Evolutionary conservation across 176 grass and related monocot species (phyloP), one percentile per base, ranked within the genome.

Genomic region (Oryza nivara): DNA sequence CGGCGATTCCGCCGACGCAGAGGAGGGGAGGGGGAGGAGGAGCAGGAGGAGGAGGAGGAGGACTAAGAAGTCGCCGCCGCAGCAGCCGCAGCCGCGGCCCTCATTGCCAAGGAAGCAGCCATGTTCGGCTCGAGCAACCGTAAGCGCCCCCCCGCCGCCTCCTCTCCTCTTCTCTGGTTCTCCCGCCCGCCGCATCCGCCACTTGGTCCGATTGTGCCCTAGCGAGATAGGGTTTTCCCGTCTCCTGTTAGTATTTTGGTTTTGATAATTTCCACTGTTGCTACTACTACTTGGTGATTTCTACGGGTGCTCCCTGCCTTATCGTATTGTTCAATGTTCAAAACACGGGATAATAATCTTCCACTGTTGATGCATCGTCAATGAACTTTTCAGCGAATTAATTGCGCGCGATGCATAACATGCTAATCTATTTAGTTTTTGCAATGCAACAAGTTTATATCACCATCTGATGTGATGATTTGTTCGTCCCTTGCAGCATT

Each of bases 401-500:
- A n/a, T 22, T 60, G 0, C 20, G 7, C 56, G 14, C 5, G 16
- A 56, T 56, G 51, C 51, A n/a, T 22, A 19, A 2, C 20, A 60
- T 60, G 7, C 56, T 60, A 60, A 7, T 60, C 19, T 7, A n/a
- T 60, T 60, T 60, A 20, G 5, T n/a, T 20, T 60, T n/a, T 60
- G 54, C 5, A 7, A 8, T 60, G 19, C 56, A n/a, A 60, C 17
- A 58, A 58, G 52, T 58, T 1, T 8, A 58, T 58, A 58, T 58
- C 52, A 17, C 17, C 52, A 58, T 20, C 20, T n/a, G 0, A n/a
- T 41, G 8, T 8, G 40, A 41, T 60, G 19, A 60, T n/a, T 0
- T 60, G 5, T 22, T 60, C 7, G 56, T 60, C 80, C n/a, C 56
- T 60, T 86, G 83, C 88, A 90, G 88, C 82, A 65, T 92, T 89